These are phyloP conservation scores for Wickerhamomyces chambardii DNA, from an alignment of 805 yeast species.

Conservation along the genomic window DNA sequence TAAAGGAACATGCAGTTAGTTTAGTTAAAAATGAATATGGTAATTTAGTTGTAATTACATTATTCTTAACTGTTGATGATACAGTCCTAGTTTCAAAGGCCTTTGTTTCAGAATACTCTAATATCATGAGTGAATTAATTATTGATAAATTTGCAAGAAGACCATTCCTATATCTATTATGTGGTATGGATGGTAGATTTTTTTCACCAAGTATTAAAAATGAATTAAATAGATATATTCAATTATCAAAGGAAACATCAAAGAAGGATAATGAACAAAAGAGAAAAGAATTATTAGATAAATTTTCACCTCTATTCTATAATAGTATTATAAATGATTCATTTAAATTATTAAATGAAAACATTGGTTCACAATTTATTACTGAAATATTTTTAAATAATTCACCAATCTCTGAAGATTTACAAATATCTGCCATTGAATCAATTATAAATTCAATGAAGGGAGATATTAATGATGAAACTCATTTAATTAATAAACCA, in stretches of 20 bases:
- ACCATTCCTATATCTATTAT: conserved; percentile 74
- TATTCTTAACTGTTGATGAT: conserved; percentile 87
- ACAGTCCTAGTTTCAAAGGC: conserved; percentile 76
- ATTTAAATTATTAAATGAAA: conserved; percentile 49
- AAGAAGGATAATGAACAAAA: conserved; percentile 79
- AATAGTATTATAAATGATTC: conserved; percentile 41
- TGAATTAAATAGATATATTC: conserved; percentile 51
- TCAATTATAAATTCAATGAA: conserved; percentile 48
- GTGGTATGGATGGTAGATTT: conserved; percentile 73
- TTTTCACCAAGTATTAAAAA: conserved; percentile 66
- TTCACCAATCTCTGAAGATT: conserved; percentile 29
- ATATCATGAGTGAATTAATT: conserved; percentile 43
- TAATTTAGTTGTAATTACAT: conserved; percentile 65
- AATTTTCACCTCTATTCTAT: conserved; percentile 60
- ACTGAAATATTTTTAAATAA: conserved; percentile 64
- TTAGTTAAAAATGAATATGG: conserved; percentile 83
- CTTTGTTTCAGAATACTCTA: conserved; percentile 50
- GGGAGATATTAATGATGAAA: conserved; percentile 60
- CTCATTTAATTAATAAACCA: conserved; percentile 62
- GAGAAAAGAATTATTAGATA: conserved; percentile 56
- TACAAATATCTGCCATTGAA: conserved; percentile 39
- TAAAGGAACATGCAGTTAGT: conserved; percentile 69
- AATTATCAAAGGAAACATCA: conserved; percentile 58
- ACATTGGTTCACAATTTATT: conserved; percentile 77
- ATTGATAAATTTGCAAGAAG: conserved; percentile 77